These are phyloP conservation scores for Sarocladium brachiariae DNA, from an alignment of 2,329 filamentous ascomycete species.

Conservation along the genomic window DNA sequence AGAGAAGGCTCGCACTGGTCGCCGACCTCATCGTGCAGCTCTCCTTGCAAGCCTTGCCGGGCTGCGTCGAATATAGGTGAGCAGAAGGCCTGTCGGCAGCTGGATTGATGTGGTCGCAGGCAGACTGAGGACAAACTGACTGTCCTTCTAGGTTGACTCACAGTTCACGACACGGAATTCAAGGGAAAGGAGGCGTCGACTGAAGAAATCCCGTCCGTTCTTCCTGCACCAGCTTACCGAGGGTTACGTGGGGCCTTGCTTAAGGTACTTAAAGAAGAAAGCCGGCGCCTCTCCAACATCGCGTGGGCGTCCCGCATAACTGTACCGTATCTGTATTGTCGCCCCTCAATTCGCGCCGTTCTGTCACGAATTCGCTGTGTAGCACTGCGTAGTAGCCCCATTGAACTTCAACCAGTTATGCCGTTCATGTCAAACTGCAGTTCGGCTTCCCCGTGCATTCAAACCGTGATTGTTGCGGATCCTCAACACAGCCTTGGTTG, in stretches of 20 bases:
- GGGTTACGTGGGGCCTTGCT: too few species aligned
- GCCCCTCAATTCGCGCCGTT: not conserved
- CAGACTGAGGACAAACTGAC: not conserved
- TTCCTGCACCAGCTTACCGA: not conserved
- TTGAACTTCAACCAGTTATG: too few species aligned
- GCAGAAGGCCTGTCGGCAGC: not conserved
- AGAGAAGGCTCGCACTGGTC: conserved; percentile 16
- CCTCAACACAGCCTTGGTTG: not conserved
- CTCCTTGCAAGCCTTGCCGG: not conserved
- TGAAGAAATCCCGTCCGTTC: not conserved
- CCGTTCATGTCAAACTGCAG: too few species aligned
- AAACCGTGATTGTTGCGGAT: too few species aligned
- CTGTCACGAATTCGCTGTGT: too few species aligned
- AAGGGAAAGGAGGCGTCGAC: not conserved
- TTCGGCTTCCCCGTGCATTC: too few species aligned
- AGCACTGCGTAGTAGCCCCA: too few species aligned
- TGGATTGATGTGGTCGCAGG: too few species aligned
- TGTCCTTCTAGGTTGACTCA: not conserved
- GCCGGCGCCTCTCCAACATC: too few species aligned
- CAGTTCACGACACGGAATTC: not conserved
- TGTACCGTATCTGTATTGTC: too few species aligned
- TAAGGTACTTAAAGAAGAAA: too few species aligned
- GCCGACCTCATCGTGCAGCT: conserved; percentile 8
- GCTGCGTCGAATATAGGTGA: not conserved
- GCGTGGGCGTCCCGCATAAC: conserved; percentile 1